phyloP scores from a whole-genome alignment of 345 rosid genomes.

The Crucihimalaya himalaica region DNA sequence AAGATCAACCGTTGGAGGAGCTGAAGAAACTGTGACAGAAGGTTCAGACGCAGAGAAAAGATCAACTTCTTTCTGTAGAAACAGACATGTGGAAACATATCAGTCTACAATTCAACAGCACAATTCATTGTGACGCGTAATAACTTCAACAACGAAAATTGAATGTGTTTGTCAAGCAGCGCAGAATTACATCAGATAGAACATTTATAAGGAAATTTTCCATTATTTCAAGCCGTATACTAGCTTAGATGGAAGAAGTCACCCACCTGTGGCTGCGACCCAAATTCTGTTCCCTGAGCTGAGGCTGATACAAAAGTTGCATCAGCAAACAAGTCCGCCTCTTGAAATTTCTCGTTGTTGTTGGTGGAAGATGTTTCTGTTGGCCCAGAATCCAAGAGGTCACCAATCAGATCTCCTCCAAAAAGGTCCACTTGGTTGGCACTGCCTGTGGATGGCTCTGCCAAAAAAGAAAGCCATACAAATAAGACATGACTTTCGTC shows the following conservation, averaged over 20 bases:
- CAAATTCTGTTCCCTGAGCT: slow-evolving; percentile 47
- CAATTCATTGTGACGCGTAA: slow-evolving; percentile 6
- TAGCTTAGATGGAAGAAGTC: slow-evolving; percentile 17
- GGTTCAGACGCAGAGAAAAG: slow-evolving; percentile 41
- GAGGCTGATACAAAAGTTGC: slow-evolving; percentile 91
- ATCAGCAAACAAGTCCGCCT: slow-evolving; percentile 91
- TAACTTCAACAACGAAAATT: background rate
- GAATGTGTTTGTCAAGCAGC: background rate
- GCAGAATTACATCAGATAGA: slow-evolving; percentile 18
- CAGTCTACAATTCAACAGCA: slow-evolving; percentile 10
- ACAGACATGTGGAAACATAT: slow-evolving; percentile 23
- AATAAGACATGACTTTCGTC: slow-evolving; percentile 5
- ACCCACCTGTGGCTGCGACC: slow-evolving; percentile 59
- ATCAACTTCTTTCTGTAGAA: slow-evolving; percentile 44
- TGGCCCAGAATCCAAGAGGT: slow-evolving; percentile 77
- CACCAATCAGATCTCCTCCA: slow-evolving; percentile 74
- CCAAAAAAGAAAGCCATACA: slow-evolving; percentile 34
- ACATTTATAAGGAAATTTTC: background rate
- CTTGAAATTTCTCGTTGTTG: slow-evolving; percentile 47
- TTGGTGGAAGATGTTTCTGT: slow-evolving; percentile 47
- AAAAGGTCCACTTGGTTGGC: slow-evolving; percentile 77
- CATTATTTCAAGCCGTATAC: background rate
- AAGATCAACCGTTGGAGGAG: slow-evolving; percentile 61
- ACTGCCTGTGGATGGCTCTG: slow-evolving; percentile 67
- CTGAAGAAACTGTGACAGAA: slow-evolving; percentile 45